These are phyloP conservation scores for Elymus sibiricus DNA, from an alignment of 176 grass and related monocot species.

Conservation along the genomic window DNA sequence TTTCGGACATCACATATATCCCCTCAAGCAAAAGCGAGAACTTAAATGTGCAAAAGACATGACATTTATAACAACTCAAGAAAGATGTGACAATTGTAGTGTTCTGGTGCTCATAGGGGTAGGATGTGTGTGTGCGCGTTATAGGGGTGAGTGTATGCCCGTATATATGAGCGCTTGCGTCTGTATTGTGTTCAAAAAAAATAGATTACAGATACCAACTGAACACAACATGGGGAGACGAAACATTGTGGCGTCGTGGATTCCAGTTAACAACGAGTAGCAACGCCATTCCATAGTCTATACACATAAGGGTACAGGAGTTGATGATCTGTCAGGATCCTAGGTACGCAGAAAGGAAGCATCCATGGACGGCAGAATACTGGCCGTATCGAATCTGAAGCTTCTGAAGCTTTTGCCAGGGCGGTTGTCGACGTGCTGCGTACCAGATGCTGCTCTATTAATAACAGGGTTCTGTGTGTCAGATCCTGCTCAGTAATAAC, in stretches of 20 bases:
- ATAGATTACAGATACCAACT: background rate
- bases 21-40: background rate
- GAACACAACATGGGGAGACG: background rate
- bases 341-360: constrained; percentile 53
- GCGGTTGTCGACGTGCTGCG: constrained; percentile 44
- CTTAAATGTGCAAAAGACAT: background rate
- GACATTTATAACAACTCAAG: background rate
- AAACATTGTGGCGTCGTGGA: background rate
- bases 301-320: constrained; percentile 29
- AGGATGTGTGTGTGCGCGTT: too few relatives aligned
- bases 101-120: too few relatives aligned
- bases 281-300: background rate
- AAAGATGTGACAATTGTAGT: background rate
- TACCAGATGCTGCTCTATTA: constrained; percentile 38
- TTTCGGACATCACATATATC: background rate
- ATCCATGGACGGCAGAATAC: constrained; percentile 75
- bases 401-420: constrained; percentile 88
- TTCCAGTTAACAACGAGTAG: background rate
- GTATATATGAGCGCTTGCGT: too few relatives aligned
- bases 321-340: constrained; percentile 19
- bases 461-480: constrained; percentile 38
- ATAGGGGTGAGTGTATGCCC: too few relatives aligned
- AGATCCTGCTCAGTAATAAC: constrained; percentile 30
- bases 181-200: too few relatives aligned
- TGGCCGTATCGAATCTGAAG: constrained; percentile 66